Evolutionary conservation across 441 rosid species (phyloP), one percentile per base, ranked within the genome.

Genomic region (Corymbia calophylla): DNA sequence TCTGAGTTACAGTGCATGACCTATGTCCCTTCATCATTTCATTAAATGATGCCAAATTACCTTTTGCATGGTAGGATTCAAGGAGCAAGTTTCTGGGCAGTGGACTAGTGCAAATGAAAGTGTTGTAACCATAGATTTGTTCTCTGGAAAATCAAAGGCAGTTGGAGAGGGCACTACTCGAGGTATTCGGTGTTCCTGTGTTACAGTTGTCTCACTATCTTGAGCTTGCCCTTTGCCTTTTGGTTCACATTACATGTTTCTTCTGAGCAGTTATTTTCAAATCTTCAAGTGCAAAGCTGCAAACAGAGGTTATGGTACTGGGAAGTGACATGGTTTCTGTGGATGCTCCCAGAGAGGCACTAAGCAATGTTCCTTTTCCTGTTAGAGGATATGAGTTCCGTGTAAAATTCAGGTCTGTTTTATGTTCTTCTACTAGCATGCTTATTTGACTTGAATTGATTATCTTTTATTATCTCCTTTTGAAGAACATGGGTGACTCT

Each of bases 361-460:
- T 96, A 54, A 94, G 99, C 88, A 98, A 98, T 92, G 95, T 93
- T 91, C 98, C 98, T 80, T 93, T 93, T 93, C 99, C 99, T 39
- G 88, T 93, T 23, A 94, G 94, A 91, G 99, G 99, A 92, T 98
- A 93, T 91, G 91, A 90, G 91, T 98, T 98, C 93, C 68, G 94
- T 54, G 96, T 98, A 91, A 96, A 94, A 91, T 93, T 96, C 94
- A 95, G 98, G 99, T 98, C 58, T 90, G 95, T 91, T 25, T 53
- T 17, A 27, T n/a, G 39, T 32, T 55, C 23, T 44, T 55, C 87
- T 23, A 8, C 87, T 77, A 68, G 62, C 53, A 58, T 87, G 25
- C 62, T 51, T 44, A 9, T 58, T 31, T 55, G 60, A 53, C 44
- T 62, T 47, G 35, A 62, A 47, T 70, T 31, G 21, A 18, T 51